phyloP scores from a whole-genome alignment of 2,329 filamentous ascomycete species.

The Alternaria atra region DNA sequence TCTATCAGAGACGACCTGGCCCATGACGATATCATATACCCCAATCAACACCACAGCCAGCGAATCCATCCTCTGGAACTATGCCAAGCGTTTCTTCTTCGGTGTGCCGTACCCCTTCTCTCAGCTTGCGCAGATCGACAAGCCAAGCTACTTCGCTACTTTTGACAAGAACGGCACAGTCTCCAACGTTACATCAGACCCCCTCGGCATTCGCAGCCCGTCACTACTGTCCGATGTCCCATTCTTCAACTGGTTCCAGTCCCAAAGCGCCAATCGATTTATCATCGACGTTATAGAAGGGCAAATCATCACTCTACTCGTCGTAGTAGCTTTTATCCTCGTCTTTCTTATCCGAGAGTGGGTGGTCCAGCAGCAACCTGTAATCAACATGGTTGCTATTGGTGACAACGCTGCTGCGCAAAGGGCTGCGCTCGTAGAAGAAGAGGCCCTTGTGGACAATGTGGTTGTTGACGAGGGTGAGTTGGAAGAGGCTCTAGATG shows the following conservation, averaged over 20 bases:
- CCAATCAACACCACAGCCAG: conserved; percentile 49
- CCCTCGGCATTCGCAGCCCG: conserved; percentile 37
- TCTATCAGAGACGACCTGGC: conserved; percentile 39
- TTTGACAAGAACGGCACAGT: conserved; percentile 32
- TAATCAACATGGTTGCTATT: conserved; percentile 75
- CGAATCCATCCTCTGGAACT: conserved; percentile 57
- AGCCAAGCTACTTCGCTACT: conserved; percentile 30
- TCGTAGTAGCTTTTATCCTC: conserved; percentile 95
- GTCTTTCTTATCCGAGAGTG: conserved; percentile 97
- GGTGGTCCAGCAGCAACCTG: conserved; percentile 96
- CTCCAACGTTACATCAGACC: conserved; percentile 39
- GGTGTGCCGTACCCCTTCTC: conserved; percentile 37
- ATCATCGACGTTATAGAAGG: conserved; percentile 88
- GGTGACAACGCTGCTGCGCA: conserved; percentile 42
- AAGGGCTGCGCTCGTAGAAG: conserved; percentile 36
- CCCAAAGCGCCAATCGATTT: conserved; percentile 76
- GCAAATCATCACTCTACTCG: conserved; percentile 88
- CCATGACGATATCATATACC: conserved; percentile 52
- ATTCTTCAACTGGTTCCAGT: conserved; percentile 61
- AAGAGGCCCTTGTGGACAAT: conserved; percentile 29
- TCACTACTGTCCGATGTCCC: conserved; percentile 66
- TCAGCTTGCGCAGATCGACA: conserved; percentile 31
- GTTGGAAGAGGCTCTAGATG: conserved; percentile 14
- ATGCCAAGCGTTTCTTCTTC: conserved; percentile 56
- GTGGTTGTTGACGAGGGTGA: conserved; percentile 19